Percentiles rank a stretch among this genome's conserved stretches.
Conservation (phyloP, 495 filamentous ascomycete genomes). For the Lophium mytilinum region DNA sequence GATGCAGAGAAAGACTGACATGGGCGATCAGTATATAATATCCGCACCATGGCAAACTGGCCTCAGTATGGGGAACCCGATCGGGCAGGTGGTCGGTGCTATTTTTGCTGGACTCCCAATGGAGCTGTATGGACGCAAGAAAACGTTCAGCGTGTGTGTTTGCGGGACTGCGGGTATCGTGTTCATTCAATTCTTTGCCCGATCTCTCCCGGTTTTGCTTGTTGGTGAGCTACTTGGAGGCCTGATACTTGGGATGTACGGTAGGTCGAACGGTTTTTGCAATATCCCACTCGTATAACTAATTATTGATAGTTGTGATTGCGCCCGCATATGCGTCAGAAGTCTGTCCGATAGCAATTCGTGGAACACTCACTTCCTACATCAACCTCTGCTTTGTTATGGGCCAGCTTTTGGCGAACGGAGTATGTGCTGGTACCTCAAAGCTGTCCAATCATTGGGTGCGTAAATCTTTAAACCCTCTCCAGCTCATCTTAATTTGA, state of each 20-base stretch:
- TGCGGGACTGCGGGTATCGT: conserved; percentile 36
- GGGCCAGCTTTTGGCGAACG: conserved; percentile 46
- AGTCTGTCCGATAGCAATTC: conserved; percentile 39
- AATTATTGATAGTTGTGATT: conserved; percentile 27
- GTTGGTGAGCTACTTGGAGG: conserved; percentile 33
- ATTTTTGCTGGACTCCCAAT: conserved; percentile 30
- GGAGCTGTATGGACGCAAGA: conserved; percentile 33
- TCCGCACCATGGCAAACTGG: conserved; percentile 31
- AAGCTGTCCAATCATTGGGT: conserved; percentile 37
- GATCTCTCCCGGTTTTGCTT: conserved; percentile 31
- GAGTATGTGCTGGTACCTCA: conserved; percentile 38
- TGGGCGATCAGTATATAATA: conserved; percentile 22
- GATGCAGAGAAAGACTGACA: too few species aligned
- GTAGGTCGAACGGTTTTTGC: too few species aligned
- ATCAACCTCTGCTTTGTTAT: conserved; percentile 44
- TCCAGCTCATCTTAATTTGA: too few species aligned
- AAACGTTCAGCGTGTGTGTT: conserved; percentile 31
- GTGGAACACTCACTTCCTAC: conserved; percentile 40
- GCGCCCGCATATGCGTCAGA: conserved; percentile 42
- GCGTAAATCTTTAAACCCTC: too few species aligned
- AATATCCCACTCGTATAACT: too few species aligned
- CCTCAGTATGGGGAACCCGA: conserved; percentile 30
- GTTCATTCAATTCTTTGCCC: conserved; percentile 48
- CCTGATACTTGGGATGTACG: conserved; percentile 30
- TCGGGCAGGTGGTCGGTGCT: conserved; percentile 33